These are phyloP conservation scores for Pneumocystis wakefieldiae DNA, from an alignment of 1,139 yeast genomes.

Conservation along the genomic window DNA sequence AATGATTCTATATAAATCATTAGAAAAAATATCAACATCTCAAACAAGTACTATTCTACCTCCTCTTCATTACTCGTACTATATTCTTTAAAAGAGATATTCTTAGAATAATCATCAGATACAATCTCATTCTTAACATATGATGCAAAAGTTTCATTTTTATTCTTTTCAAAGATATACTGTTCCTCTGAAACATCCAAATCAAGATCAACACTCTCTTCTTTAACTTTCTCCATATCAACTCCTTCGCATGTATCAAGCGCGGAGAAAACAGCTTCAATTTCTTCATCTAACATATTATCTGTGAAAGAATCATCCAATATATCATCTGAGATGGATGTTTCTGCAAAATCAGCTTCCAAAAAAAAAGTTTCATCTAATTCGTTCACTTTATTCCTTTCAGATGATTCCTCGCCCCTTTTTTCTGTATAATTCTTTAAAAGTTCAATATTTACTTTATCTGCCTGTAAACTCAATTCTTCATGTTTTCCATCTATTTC, in stretches of 20 bases:
- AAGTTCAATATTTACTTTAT: too few relatives aligned
- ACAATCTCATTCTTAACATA: too few relatives aligned
- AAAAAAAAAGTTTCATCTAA: background rate
- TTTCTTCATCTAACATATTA: background rate
- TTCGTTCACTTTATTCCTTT: background rate
- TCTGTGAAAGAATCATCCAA: background rate
- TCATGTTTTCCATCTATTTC: too few relatives aligned
- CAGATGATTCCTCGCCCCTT: background rate
- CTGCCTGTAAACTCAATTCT: too few relatives aligned
- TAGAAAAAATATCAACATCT: background rate
- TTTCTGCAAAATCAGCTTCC: background rate
- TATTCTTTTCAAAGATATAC: background rate
- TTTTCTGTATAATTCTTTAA: too few relatives aligned
- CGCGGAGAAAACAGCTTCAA: background rate
- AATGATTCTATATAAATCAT: background rate
- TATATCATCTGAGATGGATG: background rate
- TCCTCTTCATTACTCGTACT: background rate
- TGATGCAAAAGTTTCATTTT: background rate
- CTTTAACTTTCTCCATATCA: background rate
- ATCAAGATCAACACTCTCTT: too few relatives aligned
- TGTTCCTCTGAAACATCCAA: too few relatives aligned
- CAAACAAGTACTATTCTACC: background rate
- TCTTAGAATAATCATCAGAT: too few relatives aligned
- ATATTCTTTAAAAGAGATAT: background rate
- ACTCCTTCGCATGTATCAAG: background rate